These are phyloP conservation scores for Oryza glumipatula DNA, from an alignment of 176 grass and related monocot genomes.

Conservation along the genomic window DNA sequence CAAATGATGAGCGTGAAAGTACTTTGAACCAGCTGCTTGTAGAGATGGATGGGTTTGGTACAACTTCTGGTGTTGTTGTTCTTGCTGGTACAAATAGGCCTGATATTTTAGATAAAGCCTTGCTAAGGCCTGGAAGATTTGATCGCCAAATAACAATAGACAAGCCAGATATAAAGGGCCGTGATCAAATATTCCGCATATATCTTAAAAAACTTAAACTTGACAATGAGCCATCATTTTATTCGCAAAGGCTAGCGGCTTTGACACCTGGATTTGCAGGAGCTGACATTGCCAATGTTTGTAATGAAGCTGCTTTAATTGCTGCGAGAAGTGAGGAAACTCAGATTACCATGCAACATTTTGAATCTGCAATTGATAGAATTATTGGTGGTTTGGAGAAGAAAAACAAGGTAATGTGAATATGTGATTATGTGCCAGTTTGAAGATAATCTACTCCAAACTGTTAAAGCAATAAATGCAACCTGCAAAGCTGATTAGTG, in stretches of 20 bases:
- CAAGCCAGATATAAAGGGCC: conserved; percentile 96
- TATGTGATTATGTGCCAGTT: neutral
- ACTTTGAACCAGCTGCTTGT: conserved; percentile 86
- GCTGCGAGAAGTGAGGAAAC: conserved; percentile 73
- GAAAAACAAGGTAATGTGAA: conserved; percentile 86
- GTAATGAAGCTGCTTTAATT: conserved; percentile 97
- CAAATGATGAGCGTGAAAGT: conserved; percentile 83
- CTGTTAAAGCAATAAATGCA: neutral
- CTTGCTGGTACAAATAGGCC: conserved; percentile 90
- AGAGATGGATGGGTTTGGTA: conserved; percentile 86
- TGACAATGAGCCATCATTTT: conserved; percentile 82
- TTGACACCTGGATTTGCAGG: conserved; percentile 98
- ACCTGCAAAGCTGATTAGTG: conserved; percentile 12
- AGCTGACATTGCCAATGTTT: conserved; percentile 98
- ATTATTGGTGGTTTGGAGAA: conserved; percentile 96
- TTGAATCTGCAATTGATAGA: conserved; percentile 91
- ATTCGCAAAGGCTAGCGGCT: conserved; percentile 89
- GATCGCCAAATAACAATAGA: conserved; percentile 96
- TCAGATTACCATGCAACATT: conserved; percentile 84
- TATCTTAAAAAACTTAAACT: conserved; percentile 97
- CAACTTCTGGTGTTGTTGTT: conserved; percentile 78
- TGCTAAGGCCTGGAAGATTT: conserved; percentile 94
- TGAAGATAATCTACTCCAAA: neutral
- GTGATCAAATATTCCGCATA: conserved; percentile 93
- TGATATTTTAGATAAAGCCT: conserved; percentile 92